A percentile compares a stretch with the other conserved stretches of the same genome.
Conservation (phyloP, 768 basidiomycete species). For the Suillus variegatus region DNA sequence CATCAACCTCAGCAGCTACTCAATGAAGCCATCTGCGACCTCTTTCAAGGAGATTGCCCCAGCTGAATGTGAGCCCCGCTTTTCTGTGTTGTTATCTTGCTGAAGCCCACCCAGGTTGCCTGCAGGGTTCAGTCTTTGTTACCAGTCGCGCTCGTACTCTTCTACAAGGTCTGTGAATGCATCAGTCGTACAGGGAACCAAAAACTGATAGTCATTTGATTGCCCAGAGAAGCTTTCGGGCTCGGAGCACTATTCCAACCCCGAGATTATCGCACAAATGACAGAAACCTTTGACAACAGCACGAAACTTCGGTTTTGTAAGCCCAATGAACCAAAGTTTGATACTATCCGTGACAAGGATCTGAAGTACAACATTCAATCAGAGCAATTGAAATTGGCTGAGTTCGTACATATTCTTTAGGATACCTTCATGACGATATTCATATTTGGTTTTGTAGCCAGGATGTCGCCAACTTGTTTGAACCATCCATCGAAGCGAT, state of each 20-base stretch:
- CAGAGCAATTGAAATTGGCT: constrained; percentile 37
- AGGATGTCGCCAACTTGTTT: constrained; percentile 41
- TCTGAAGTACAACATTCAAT: constrained; percentile 31
- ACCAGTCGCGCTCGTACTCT: constrained; percentile 29
- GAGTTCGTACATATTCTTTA: constrained; percentile 29
- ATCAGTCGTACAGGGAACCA: neutral
- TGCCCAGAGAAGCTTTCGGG: constrained; percentile 28
- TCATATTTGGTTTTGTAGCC: constrained; percentile 18
- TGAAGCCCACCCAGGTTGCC: constrained; percentile 27
- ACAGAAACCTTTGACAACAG: constrained; percentile 34
- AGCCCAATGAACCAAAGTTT: constrained; percentile 35
- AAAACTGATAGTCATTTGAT: neutral
- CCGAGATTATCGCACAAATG: constrained; percentile 35
- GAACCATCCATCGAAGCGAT: constrained; percentile 42
- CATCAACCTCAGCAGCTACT: constrained; percentile 39
- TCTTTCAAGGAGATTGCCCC: constrained; percentile 38
- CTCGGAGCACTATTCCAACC: constrained; percentile 26
- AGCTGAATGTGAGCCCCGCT: constrained; percentile 26
- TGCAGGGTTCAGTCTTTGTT: constrained; percentile 41
- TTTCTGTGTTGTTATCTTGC: neutral
- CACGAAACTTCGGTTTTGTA: constrained; percentile 42
- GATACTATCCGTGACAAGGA: constrained; percentile 40
- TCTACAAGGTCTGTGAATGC: constrained; percentile 24
- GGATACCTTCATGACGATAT: neutral
- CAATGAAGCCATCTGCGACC: constrained; percentile 20